Base-by-base conservation (phyloP, 345 rosid genomes). In the Firmiana major region DNA sequence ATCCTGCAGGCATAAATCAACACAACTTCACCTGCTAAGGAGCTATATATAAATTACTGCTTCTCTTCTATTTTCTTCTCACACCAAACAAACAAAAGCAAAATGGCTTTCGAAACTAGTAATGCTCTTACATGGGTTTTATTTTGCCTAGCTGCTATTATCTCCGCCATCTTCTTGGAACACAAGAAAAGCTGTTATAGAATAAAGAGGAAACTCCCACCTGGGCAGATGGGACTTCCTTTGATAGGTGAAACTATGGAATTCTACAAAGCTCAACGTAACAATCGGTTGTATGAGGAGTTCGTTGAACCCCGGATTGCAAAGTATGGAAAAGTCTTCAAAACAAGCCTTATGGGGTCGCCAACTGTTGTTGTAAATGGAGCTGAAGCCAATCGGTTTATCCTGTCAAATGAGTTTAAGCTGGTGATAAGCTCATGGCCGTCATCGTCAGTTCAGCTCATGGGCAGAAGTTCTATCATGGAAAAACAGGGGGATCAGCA, bases 381-480 rank as follows among this genome's bases (percentile, higher is more conserved):
- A 65, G 87, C 90, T 28, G 90, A 89, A 80, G 97, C 93, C 2
- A 92, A 90, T 70, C 83, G 81, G 69, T 75, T 92, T 55, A 83
- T 90, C 75, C n/a, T 92, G 31, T 87, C 94, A 0, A 92, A 83
- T 21, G 94, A 92, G 85, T 92, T 90, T 82, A 92, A 82, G 86
- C 70, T 90, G 67, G 94, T 92, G 78, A 66, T 89, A 55, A 92
- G 97, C 83, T 88, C 97, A 9, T 92, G 97, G 97, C 97, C 97
- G 55, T 82, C 87, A 6, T 79, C 93, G 0, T 88, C 94, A 21
- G 90, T 92, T 79, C 87, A 89, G 78, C 87, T 90, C 51, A 92
- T 89, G 93, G 94, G 94, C 5, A 85, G 71, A 74, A 85, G 87
- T 54, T 85, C 89, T 69, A 92, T 92, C 76, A 92, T 88, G 97